phyloP scores from a whole-genome alignment of 495 filamentous ascomycete species.

The Gamarada debralockiae region DNA sequence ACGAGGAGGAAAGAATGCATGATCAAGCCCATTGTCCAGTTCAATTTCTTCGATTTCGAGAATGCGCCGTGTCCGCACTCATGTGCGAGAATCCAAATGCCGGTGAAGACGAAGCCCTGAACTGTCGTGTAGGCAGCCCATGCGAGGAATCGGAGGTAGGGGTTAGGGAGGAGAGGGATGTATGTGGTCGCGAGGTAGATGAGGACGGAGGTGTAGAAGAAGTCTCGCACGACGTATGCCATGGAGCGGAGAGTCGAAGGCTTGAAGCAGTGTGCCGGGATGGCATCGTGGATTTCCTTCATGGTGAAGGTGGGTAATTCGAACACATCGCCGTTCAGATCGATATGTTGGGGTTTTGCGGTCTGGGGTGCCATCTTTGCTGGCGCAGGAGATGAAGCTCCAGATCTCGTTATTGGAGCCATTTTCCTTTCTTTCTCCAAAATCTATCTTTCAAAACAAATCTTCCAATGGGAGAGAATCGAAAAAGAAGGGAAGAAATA shows the following conservation, averaged over 20 bases:
- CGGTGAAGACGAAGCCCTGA: constrained; percentile 63
- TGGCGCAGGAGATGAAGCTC: neutral
- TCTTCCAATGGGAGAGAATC: neutral
- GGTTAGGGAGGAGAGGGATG: constrained; percentile 43
- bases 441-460: too few relatives aligned
- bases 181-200: constrained; percentile 52
- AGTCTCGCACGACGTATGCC: constrained; percentile 57
- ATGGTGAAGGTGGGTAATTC: constrained; percentile 57
- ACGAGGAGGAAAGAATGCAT: constrained; percentile 62
- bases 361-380: constrained; percentile 1
- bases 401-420: constrained; percentile 8
- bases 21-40: constrained; percentile 65
- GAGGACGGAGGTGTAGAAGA: constrained; percentile 45
- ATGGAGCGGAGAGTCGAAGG: constrained; percentile 52
- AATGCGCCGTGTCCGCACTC: constrained; percentile 74
- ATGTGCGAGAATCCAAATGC: constrained; percentile 69
- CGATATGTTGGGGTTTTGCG: constrained; percentile 26
- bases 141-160: constrained; percentile 39
- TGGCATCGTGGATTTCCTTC: constrained; percentile 64
- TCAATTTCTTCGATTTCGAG: constrained; percentile 55
- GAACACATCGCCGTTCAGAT: constrained; percentile 53
- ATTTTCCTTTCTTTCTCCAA: neutral
- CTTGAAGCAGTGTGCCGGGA: constrained; percentile 66
- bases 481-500: constrained; percentile 2
- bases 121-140: constrained; percentile 60